Evolutionary conservation across 495 filamentous ascomycete species (phyloP).

Genomic region (Xylaria castorea): DNA sequence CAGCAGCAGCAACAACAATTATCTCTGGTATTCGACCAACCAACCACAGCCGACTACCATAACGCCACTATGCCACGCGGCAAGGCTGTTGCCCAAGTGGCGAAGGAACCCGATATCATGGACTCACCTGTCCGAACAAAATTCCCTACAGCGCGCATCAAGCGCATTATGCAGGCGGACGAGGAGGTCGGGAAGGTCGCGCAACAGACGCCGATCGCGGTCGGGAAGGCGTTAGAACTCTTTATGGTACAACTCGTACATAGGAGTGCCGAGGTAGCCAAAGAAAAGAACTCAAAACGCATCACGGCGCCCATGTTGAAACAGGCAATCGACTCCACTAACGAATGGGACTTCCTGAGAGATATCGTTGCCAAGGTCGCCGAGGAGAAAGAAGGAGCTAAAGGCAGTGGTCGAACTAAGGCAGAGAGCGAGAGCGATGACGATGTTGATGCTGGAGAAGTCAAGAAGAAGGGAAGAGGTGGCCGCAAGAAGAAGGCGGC

Average conservation of each 20-base stretch:
- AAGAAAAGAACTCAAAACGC: conserved; percentile 81
- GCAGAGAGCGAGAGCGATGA: conserved; percentile 55
- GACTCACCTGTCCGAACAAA: conserved; percentile 86
- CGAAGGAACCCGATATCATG: conserved; percentile 45
- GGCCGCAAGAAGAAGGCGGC: conserved; percentile 51
- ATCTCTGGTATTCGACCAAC: conserved; percentile 23
- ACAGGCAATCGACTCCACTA: conserved; percentile 80
- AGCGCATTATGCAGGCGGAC: conserved; percentile 99
- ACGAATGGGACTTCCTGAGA: conserved; percentile 88
- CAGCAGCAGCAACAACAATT: conserved; percentile 20
- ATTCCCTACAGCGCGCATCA: conserved; percentile 97
- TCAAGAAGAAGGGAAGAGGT: conserved; percentile 52
- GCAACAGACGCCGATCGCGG: conserved; percentile 92
- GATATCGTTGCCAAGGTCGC: conserved; percentile 91
- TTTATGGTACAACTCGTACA: conserved; percentile 96
- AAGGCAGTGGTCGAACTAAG: conserved; percentile 36
- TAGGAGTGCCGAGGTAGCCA: conserved; percentile 83
- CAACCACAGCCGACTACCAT: conserved; percentile 49
- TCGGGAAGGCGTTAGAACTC: conserved; percentile 93
- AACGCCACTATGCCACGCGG: conserved; percentile 53
- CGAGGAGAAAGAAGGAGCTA: conserved; percentile 61
- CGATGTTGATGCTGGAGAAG: conserved; percentile 41
- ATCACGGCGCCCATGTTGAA: conserved; percentile 92
- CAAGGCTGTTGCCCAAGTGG: conserved; percentile 45
- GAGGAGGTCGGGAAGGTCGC: conserved; percentile 99